phyloP scores from a whole-genome alignment of 2,329 filamentous ascomycete genomes.

The Fusarium sarcochroum region DNA sequence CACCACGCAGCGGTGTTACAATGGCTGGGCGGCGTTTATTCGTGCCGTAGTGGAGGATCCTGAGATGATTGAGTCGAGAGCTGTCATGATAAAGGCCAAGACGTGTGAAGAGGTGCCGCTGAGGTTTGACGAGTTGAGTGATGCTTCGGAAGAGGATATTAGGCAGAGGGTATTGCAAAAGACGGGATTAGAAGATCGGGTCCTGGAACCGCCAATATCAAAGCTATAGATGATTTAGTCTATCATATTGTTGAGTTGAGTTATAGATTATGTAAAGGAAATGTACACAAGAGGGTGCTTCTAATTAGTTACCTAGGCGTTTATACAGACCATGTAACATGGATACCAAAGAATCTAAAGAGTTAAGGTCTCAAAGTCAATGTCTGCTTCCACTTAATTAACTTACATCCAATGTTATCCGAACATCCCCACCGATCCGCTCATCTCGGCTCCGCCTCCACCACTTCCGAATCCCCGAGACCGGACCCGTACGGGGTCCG shows the following conservation, averaged over 20 bases:
- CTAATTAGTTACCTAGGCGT: neutral
- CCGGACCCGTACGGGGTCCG: slow-evolving; percentile 27
- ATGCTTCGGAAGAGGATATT: slow-evolving; percentile 61
- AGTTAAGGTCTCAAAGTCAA: no score
- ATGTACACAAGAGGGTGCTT: neutral
- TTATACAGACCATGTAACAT: neutral
- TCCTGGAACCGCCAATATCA: slow-evolving; percentile 31
- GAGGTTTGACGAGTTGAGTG: slow-evolving; percentile 59
- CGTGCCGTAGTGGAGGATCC: slow-evolving; percentile 56
- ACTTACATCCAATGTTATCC: slow-evolving; percentile 2
- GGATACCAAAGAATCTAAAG: neutral
- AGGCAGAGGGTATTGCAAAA: slow-evolving; percentile 54
- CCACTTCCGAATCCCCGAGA: slow-evolving; percentile 29
- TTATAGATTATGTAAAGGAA: neutral
- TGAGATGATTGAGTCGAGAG: slow-evolving; percentile 55
- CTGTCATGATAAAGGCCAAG: slow-evolving; percentile 64
- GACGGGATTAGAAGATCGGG: slow-evolving; percentile 35
- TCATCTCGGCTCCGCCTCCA: slow-evolving; percentile 40
- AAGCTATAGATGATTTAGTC: slow-evolving; percentile 51
- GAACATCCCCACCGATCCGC: neutral
- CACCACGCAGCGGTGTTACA: slow-evolving; percentile 66
- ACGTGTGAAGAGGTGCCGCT: slow-evolving; percentile 64
- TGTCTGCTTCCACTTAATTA: neutral
- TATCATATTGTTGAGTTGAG: neutral
- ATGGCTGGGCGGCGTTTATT: slow-evolving; percentile 71